These are phyloP conservation scores for Xylaria sp. DNA, from an alignment of 2,329 filamentous ascomycete genomes.

Conservation along the genomic window DNA sequence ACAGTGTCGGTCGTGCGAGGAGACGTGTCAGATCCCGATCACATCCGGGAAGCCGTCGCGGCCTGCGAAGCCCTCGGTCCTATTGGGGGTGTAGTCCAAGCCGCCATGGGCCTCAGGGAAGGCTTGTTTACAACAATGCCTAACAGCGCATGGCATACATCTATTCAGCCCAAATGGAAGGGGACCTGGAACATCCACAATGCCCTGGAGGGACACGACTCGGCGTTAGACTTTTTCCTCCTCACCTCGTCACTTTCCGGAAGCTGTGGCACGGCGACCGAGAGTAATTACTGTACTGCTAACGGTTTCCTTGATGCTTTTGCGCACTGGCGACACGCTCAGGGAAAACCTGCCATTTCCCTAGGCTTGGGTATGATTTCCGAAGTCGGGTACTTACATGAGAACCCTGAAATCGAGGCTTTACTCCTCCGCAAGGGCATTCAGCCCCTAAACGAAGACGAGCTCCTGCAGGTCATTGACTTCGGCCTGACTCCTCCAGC, in stretches of 20 bases:
- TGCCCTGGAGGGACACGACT: constrained; percentile 32
- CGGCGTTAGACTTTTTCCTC: constrained; percentile 50
- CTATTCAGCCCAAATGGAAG: constrained; percentile 40
- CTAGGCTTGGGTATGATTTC: constrained; percentile 51
- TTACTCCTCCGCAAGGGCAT: constrained; percentile 40
- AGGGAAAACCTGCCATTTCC: constrained; percentile 30
- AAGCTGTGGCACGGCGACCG: constrained; percentile 47
- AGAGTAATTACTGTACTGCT: constrained; percentile 53
- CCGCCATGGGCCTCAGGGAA: constrained; percentile 51
- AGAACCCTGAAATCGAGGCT: constrained; percentile 45
- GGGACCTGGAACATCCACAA: constrained; percentile 45
- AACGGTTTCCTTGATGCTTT: constrained; percentile 51
- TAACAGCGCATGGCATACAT: constrained; percentile 45
- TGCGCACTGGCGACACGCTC: constrained; percentile 3
- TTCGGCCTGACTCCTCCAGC: constrained; percentile 19
- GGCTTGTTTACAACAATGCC: constrained; percentile 46
- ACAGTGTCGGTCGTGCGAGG: constrained; percentile 43
- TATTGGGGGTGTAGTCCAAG: constrained; percentile 44
- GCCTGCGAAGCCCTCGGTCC: constrained; percentile 22
- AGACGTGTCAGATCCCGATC: constrained; percentile 36
- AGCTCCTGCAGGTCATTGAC: constrained; percentile 46
- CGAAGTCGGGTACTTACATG: constrained; percentile 51
- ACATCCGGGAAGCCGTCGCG: constrained; percentile 29
- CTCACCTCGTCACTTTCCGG: constrained; percentile 47
- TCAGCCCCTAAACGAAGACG: constrained; percentile 41